A percentile compares a stretch with the other conserved stretches of the same genome.
These are phyloP conservation scores for Xylaria sp. DNA, from an alignment of 2,329 filamentous ascomycete species.

Conservation along the genomic window DNA sequence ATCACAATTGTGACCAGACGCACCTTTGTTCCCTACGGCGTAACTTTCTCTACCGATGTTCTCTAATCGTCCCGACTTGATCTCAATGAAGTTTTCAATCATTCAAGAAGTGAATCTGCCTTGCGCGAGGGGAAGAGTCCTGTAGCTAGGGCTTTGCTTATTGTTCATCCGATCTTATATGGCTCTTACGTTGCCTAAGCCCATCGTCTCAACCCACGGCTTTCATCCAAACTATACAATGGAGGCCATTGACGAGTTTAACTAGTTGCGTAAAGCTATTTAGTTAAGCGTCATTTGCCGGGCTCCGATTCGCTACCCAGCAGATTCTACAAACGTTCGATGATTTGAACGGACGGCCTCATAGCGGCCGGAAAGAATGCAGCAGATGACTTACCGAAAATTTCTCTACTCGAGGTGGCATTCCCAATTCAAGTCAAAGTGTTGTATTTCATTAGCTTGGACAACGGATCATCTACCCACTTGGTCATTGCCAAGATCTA, in stretches of 20 bases:
- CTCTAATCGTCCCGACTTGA: not conserved
- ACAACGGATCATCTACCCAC: slow-evolving; percentile 28
- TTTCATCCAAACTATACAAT: not conserved
- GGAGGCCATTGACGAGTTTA: not conserved
- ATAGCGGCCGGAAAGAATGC: not conserved
- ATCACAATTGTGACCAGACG: not conserved
- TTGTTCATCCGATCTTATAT: not conserved
- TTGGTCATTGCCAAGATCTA: slow-evolving; percentile 31
- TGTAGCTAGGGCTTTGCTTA: too few relatives aligned
- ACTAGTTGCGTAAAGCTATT: not conserved
- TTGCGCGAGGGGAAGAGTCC: not conserved
- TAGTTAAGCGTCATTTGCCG: not conserved
- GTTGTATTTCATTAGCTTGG: not conserved
- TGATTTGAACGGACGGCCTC: not conserved
- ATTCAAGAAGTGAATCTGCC: not conserved
- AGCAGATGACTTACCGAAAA: not conserved
- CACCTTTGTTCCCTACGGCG: not conserved
- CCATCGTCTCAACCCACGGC: not conserved
- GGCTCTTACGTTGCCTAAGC: not conserved
- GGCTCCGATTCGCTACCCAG: not conserved
- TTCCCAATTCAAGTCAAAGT: slow-evolving; percentile 7
- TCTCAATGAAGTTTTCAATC: not conserved
- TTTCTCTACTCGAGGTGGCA: not conserved
- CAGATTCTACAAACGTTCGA: not conserved
- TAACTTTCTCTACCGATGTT: not conserved